These are phyloP conservation scores for Closterium sp. DNA, from an alignment of 139 green algal species.

Conservation along the genomic window DNA sequence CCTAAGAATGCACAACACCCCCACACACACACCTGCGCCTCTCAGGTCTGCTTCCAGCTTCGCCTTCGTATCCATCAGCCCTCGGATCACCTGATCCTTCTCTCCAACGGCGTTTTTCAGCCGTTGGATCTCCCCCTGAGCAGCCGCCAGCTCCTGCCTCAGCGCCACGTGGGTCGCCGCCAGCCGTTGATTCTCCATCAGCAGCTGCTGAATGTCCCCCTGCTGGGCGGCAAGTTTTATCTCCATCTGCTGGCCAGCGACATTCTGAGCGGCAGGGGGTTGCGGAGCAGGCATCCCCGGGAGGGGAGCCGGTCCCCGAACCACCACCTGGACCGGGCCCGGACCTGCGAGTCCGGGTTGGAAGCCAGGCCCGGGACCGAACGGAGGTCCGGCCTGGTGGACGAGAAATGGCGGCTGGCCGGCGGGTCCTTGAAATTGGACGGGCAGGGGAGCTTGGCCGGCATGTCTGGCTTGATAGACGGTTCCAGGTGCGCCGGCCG, in stretches of 20 bases:
- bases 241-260: slow-evolving; percentile 16
- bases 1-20: no score
- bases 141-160: slow-evolving; percentile 39
- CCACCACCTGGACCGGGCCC: not conserved
- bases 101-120: slow-evolving; percentile 17
- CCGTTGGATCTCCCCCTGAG: slow-evolving; percentile 39
- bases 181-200: slow-evolving; percentile 49
- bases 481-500: not conserved
- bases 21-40: no score
- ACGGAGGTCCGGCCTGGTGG: not conserved
- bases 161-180: slow-evolving; percentile 42
- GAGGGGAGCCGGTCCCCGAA: not conserved
- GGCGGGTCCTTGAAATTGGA: not conserved
- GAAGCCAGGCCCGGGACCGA: not conserved
- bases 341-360: slow-evolving; percentile 5
- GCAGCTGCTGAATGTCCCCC: slow-evolving; percentile 31
- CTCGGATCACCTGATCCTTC: slow-evolving; percentile 2
- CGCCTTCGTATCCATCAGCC: slow-evolving; percentile 15
- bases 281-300: not conserved
- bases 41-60: slow-evolving; percentile 28
- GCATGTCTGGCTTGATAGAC: not conserved
- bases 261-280: not conserved
- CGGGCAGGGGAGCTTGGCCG: not conserved
- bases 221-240: slow-evolving; percentile 29
- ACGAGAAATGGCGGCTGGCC: not conserved